Evolutionary conservation across 805 yeast genomes (phyloP).

Genomic region (Cyberlindnera euphorbiae): DNA sequence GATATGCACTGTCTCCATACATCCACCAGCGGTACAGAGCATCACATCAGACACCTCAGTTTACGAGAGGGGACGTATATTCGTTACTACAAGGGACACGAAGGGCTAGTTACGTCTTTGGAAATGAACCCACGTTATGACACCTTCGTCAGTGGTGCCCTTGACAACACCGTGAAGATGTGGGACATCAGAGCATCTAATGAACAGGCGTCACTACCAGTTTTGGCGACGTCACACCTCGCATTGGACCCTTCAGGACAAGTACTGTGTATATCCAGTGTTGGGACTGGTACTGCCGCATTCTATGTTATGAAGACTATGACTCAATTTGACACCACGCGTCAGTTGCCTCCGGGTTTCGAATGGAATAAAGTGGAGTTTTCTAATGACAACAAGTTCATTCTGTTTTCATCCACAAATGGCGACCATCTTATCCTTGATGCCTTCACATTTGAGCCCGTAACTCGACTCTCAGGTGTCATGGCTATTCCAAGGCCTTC

Average conservation of each 20-base stretch:
- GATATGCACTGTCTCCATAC: slow-evolving; percentile 73
- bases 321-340: slow-evolving; percentile 38
- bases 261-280: slow-evolving; percentile 66
- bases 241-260: slow-evolving; percentile 84
- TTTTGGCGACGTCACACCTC: slow-evolving; percentile 49
- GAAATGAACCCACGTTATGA: slow-evolving; percentile 71
- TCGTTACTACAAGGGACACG: slow-evolving; percentile 86
- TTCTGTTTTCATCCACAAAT: slow-evolving; percentile 55
- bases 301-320: slow-evolving; percentile 55
- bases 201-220: slow-evolving; percentile 57
- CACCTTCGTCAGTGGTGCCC: slow-evolving; percentile 58
- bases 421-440: slow-evolving; percentile 61
- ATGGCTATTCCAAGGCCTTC: slow-evolving; percentile 37
- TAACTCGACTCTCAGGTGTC: slow-evolving; percentile 45
- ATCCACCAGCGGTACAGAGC: slow-evolving; percentile 71
- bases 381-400: slow-evolving; percentile 66
- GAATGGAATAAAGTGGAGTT: slow-evolving; percentile 70
- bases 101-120: slow-evolving; percentile 64
- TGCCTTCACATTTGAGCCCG: slow-evolving; percentile 56
- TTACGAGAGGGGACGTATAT: slow-evolving; percentile 74
- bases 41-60: slow-evolving; percentile 66
- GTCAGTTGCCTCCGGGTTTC: slow-evolving; percentile 33
- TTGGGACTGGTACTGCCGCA: slow-evolving; percentile 39
- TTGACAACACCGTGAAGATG: slow-evolving; percentile 73
- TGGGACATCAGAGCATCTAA: slow-evolving; percentile 81